A percentile compares a stretch with the other conserved stretches of the same genome.
phyloP scores from a whole-genome alignment of 106 monocot genomes.

The Phalaenopsis equestris region DNA sequence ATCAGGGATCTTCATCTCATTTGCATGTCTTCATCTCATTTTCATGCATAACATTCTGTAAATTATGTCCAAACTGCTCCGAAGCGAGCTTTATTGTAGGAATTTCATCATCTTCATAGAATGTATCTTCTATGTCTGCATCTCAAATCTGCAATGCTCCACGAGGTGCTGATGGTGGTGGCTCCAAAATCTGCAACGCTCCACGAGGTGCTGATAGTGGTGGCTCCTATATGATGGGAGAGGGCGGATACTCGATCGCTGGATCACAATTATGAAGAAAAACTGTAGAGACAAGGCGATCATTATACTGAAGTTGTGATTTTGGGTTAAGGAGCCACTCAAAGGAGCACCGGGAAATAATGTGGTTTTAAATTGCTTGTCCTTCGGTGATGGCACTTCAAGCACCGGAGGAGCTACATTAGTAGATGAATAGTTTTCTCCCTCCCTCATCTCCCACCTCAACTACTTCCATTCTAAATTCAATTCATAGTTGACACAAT shows the following conservation, averaged over 20 bases:
- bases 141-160: background rate
- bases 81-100: slow-evolving; percentile 14
- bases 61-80: slow-evolving; percentile 1
- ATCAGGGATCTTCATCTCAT: slow-evolving; percentile 3
- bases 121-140: slow-evolving; percentile 15
- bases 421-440: slow-evolving; percentile 3
- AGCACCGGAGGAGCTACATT: slow-evolving; percentile 1
- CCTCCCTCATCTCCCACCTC: background rate
- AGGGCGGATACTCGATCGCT: slow-evolving; percentile 5
- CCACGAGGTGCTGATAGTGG: background rate
- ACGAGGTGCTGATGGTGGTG: background rate
- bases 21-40: slow-evolving; percentile 8
- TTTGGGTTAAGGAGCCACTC: background rate
- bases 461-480: background rate
- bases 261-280: slow-evolving; percentile 5
- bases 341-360: background rate
- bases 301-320: background rate
- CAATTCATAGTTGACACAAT: background rate
- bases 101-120: slow-evolving; percentile 18
- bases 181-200: background rate
- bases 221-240: slow-evolving; percentile 6
- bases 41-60: slow-evolving; percentile 12
- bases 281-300: no score
- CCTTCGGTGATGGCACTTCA: slow-evolving; percentile 14
- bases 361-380: slow-evolving; percentile 4